Percentiles rank a stretch among this genome's conserved stretches.
Conservation (phyloP, 2,329 filamentous ascomycete genomes). For the Fusarium virguliforme region DNA sequence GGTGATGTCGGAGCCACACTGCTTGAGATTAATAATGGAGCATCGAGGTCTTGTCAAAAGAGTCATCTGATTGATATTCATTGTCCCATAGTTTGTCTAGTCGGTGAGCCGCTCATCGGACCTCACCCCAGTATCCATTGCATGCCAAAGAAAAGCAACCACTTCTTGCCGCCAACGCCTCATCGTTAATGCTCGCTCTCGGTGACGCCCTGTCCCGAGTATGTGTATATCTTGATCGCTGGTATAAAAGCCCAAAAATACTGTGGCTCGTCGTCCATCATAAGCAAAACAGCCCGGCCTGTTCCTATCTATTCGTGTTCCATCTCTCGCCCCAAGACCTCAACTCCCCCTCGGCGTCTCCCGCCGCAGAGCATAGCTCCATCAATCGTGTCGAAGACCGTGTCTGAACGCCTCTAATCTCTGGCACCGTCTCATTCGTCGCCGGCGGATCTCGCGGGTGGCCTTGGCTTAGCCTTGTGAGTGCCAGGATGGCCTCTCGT, state of each 20-base stretch:
- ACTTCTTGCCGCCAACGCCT: slow-evolving; percentile 41
- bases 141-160: slow-evolving; percentile 15
- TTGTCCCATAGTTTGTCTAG: slow-evolving; percentile 3
- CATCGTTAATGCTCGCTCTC: slow-evolving; percentile 38
- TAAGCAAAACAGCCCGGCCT: slow-evolving; percentile 30
- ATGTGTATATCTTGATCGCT: slow-evolving; percentile 24
- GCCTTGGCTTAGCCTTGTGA: slow-evolving; percentile 48
- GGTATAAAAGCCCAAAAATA: slow-evolving; percentile 17
- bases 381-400: slow-evolving; percentile 37
- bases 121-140: slow-evolving; percentile 18
- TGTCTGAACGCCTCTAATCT: slow-evolving; percentile 31
- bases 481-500: slow-evolving; percentile 45
- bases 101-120: neutral
- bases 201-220: slow-evolving; percentile 19
- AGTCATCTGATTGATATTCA: slow-evolving; percentile 12
- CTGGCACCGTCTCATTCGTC: slow-evolving; percentile 18
- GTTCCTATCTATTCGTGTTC: slow-evolving; percentile 31
- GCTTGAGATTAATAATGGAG: neutral
- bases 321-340: slow-evolving; percentile 41
- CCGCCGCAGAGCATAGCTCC: slow-evolving; percentile 21
- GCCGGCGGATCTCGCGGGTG: slow-evolving; percentile 21
- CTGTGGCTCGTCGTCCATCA: slow-evolving; percentile 22
- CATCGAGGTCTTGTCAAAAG: neutral
- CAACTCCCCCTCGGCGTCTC: slow-evolving; percentile 31
- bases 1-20: slow-evolving; percentile 13